Evolutionary conservation across 495 filamentous ascomycete species (phyloP).

Genomic region (Trichoderma asperelloides): DNA sequence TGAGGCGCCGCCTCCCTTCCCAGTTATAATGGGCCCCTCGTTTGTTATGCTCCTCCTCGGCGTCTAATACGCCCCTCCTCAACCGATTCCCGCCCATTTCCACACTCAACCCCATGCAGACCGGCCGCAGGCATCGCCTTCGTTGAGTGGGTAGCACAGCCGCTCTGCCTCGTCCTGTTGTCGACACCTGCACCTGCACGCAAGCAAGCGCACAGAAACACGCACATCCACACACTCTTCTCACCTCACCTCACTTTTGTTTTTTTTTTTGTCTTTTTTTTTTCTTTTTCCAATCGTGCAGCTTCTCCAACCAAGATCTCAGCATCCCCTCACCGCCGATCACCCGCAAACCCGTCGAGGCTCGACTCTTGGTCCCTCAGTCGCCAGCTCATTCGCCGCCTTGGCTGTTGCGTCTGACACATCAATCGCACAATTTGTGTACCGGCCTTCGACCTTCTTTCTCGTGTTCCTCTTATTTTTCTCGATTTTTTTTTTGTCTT

Average conservation of each 20-base stretch:
- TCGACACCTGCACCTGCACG: not conserved
- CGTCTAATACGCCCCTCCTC: too few species aligned
- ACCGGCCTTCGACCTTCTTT: not conserved
- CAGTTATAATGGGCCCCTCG: too few species aligned
- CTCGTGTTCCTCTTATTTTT: not conserved
- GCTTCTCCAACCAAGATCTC: not conserved
- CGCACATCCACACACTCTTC: not conserved
- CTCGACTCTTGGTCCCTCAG: not conserved
- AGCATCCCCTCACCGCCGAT: conserved; percentile 2
- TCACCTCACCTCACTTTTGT: not conserved
- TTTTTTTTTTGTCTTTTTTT: not conserved
- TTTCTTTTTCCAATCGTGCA: not conserved
- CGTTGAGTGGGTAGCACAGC: not conserved
- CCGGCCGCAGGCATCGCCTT: not conserved
- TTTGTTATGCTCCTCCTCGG: too few species aligned
- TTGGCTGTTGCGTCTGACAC: not conserved
- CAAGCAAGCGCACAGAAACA: not conserved
- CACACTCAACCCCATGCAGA: too few species aligned
- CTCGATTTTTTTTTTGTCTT: not conserved
- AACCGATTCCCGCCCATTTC: too few species aligned
- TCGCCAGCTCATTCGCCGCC: not conserved
- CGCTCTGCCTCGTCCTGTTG: not conserved
- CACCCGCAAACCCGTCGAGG: not conserved
- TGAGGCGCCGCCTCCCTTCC: too few species aligned
- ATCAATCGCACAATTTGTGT: not conserved